Percentiles rank a stretch among this genome's conserved stretches.
phyloP scores from a whole-genome alignment of 164 flowering plant genomes.

The Vitis rupestris region DNA sequence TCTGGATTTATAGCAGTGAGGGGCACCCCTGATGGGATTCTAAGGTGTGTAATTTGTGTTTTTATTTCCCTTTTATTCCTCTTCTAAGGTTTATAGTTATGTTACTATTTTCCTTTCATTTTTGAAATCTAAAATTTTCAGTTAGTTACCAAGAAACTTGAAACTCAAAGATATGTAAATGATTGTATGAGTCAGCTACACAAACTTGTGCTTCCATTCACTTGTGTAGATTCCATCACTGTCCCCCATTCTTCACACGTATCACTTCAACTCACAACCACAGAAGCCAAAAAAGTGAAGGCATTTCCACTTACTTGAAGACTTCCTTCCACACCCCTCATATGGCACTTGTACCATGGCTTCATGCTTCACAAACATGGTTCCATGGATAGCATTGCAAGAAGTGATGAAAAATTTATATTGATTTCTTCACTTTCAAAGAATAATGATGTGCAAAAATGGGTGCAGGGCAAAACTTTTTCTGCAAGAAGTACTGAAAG shows the following conservation, averaged over 20 bases:
- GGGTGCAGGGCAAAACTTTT: conserved; percentile 69
- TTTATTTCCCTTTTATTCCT: neutral
- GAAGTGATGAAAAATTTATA: no score
- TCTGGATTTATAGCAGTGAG: conserved; percentile 95
- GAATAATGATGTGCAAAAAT: neutral
- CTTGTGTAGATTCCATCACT: no score
- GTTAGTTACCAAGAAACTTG: neutral
- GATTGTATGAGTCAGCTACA: neutral
- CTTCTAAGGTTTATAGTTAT: neutral
- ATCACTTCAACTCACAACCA: no score
- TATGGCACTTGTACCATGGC: no score
- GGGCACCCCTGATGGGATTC: conserved; percentile 70
- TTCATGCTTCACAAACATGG: neutral
- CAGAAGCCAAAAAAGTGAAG: no score
- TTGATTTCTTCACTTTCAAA: no score
- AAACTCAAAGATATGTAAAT: neutral
- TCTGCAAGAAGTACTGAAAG: conserved; percentile 60
- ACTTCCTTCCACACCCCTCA: no score
- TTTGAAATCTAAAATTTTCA: neutral
- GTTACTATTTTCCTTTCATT: neutral
- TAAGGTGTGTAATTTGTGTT: conserved; percentile 38
- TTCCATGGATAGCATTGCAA: neutral
- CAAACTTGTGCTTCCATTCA: neutral
- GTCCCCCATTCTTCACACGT: no score
- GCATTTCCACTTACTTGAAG: no score